Evolutionary conservation across 1,284 basidiomycete genomes (phyloP), one percentile per base, ranked within the genome.

Genomic region (Irpex sp.): DNA sequence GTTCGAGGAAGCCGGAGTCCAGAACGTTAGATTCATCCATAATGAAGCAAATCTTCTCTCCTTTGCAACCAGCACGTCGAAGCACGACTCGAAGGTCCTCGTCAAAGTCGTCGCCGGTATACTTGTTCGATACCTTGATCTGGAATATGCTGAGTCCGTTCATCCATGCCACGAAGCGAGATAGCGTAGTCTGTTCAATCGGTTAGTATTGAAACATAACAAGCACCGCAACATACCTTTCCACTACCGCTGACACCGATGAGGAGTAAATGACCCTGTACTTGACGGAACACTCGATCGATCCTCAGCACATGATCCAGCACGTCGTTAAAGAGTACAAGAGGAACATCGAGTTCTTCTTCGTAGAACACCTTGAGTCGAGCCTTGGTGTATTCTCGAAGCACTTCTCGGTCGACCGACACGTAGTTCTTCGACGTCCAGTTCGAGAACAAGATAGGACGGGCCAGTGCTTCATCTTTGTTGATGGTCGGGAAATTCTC

Each of bases 21-120:
- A 98, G 89, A 33, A 99, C 96, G 71, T 99, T 99, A 1, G 95
- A 97, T 76, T 99, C 97, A 76, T 99, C 97, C 96, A 99, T 98
- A 77, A 99, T 98, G 83, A 99, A 99, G 74, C 95, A 98, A 49
- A 99, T 92, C 78, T 98, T 98, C 77, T 99, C 97, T 68, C 95
- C 96, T 74, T 98, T 98, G 80, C 95, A 97, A 5, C 97, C 98
- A 0, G 97, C 84, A 33, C 97, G 89, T 46, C 96, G 91, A 36
- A 99, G 87, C 1, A 99, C 94, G 0, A 89, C 92, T 35, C 97
- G 88, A 55, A 99, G 82, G 73, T 99, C 97, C 67, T 99, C 97
- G 70, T 99, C 97, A 71, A 99, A 99, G 76, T 99, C 95, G 33
- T 96, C 95, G 21, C 94, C 95, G 0, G 94, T 97, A 75, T 99